A percentile compares a stretch with the other conserved stretches of the same genome.
phyloP scores from a whole-genome alignment of 805 yeast genomes.

The Wickerhamiella azymoides region DNA sequence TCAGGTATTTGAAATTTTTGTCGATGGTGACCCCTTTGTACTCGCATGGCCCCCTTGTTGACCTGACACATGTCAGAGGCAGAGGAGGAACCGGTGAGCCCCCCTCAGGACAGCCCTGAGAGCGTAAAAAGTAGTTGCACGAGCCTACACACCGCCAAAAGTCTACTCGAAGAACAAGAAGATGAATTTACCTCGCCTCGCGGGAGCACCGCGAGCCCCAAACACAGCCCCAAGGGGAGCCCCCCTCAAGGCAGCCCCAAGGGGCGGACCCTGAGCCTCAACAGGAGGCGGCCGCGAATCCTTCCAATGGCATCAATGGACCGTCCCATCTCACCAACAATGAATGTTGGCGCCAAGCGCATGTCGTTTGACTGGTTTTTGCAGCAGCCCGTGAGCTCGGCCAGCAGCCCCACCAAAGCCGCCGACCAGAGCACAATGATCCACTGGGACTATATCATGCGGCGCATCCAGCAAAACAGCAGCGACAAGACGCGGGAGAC shows the following conservation, averaged over 20 bases:
- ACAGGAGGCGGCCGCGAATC: constrained; percentile 4
- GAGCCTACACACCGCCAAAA: background rate
- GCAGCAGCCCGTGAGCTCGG: constrained; percentile 3
- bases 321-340: background rate
- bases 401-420: constrained; percentile 4
- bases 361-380: constrained; percentile 9
- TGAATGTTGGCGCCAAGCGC: constrained; percentile 7
- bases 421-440: constrained; percentile 2
- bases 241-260: background rate
- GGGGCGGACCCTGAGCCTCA: constrained; percentile 2
- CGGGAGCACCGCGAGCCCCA: background rate
- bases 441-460: constrained; percentile 14
- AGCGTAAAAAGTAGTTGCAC: background rate
- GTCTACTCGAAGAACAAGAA: no score
- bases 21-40: no score
- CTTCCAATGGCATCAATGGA: constrained; percentile 4
- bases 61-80: background rate
- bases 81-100: background rate
- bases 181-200: no score
- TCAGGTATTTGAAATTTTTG: no score
- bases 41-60: background rate
- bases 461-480: constrained; percentile 17
- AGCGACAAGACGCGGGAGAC: constrained; percentile 28
- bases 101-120: background rate
- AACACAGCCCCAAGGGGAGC: background rate